These are phyloP conservation scores for Fraxinus baroniana DNA, from an alignment of 305 asterid species.

Conservation along the genomic window DNA sequence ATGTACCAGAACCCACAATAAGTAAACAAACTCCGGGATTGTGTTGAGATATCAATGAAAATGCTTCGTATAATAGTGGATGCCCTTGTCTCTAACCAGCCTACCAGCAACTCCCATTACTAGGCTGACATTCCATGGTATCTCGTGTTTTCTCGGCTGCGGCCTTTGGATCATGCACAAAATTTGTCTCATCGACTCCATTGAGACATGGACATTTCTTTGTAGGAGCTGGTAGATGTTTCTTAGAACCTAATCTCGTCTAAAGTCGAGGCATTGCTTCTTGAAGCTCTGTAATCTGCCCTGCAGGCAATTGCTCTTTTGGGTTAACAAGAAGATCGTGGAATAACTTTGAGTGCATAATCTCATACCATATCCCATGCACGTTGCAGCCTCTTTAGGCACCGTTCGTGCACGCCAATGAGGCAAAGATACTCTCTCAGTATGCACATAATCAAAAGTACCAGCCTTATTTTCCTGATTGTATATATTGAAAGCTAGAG, in stretches of 20 bases:
- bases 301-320: background rate
- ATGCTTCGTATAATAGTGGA: constrained; percentile 21
- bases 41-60: constrained; percentile 2
- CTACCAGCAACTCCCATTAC: background rate
- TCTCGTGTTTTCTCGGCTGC: constrained; percentile 5
- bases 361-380: constrained; percentile 29
- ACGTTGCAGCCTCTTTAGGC: constrained; percentile 29
- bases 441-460: constrained; percentile 21
- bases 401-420: constrained; percentile 23
- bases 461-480: background rate
- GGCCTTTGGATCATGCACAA: background rate
- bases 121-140: constrained; percentile 22
- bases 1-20: constrained; percentile 28
- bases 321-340: constrained; percentile 19
- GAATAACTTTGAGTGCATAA: constrained; percentile 28
- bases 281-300: constrained; percentile 20
- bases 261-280: constrained; percentile 29
- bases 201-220: constrained; percentile 32
- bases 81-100: constrained; percentile 29
- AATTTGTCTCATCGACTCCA: constrained; percentile 24
- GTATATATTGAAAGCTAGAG: constrained; percentile 22
- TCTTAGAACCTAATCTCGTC: constrained; percentile 28
- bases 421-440: constrained; percentile 24
- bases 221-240: constrained; percentile 29
- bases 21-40: constrained; percentile 15